A percentile compares a stretch with the other conserved stretches of the same genome.
These are phyloP conservation scores for Podosphaera fusca DNA, from an alignment of 2,329 filamentous ascomycete genomes.

Conservation along the genomic window DNA sequence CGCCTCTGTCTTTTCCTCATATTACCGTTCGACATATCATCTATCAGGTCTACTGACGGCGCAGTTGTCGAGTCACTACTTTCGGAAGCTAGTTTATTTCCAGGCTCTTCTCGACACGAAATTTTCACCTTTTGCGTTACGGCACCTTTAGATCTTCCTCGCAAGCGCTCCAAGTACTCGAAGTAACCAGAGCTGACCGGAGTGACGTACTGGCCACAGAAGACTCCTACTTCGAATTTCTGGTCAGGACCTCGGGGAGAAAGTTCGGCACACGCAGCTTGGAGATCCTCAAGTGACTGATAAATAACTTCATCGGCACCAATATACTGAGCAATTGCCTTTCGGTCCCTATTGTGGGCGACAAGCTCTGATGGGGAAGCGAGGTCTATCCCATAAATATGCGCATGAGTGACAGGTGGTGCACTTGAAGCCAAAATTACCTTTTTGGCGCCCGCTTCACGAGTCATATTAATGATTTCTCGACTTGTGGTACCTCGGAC, in stretches of 20 bases:
- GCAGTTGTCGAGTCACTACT: slow-evolving; percentile 2
- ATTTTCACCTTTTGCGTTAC: slow-evolving; percentile 34
- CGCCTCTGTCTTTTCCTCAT: slow-evolving; percentile 13
- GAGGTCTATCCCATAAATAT: slow-evolving; percentile 67
- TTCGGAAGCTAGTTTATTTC: slow-evolving; percentile 31
- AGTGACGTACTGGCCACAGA: slow-evolving; percentile 72
- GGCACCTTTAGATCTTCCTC: slow-evolving; percentile 32
- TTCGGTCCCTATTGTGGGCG: slow-evolving; percentile 39
- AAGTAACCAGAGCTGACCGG: slow-evolving; percentile 63
- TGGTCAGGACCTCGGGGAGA: slow-evolving; percentile 33
- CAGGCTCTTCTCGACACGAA: slow-evolving; percentile 38
- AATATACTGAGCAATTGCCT: slow-evolving; percentile 41
- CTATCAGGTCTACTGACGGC: slow-evolving; percentile 3
- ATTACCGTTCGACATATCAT: slow-evolving; percentile 8
- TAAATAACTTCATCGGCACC: slow-evolving; percentile 58
- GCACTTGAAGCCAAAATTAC: slow-evolving; percentile 68
- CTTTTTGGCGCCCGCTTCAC: slow-evolving; percentile 59
- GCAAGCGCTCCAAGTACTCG: slow-evolving; percentile 47
- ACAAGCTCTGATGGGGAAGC: slow-evolving; percentile 49
- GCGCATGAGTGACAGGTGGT: slow-evolving; percentile 62
- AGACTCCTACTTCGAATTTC: slow-evolving; percentile 77
- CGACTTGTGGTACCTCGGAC: slow-evolving; percentile 66
- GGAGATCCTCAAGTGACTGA: slow-evolving; percentile 57
- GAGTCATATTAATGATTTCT: slow-evolving; percentile 64
- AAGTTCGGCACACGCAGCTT: slow-evolving; percentile 52